phyloP scores from a whole-genome alignment of 805 yeast genomes.

The Teunomyces gatunensis region DNA sequence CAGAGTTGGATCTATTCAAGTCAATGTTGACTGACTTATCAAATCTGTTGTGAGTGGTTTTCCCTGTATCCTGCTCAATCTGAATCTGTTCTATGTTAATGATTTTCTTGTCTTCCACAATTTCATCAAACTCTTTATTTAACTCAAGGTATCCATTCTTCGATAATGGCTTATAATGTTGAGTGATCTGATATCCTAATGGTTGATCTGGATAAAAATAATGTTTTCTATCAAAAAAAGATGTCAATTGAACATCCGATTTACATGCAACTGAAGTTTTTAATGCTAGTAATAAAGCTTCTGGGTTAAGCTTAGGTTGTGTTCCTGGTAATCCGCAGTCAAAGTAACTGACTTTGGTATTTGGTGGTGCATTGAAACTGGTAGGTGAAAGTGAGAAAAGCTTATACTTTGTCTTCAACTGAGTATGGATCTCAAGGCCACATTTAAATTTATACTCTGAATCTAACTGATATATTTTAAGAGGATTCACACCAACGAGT shows the following conservation, averaged over 20 bases:
- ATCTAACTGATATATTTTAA: slow-evolving; percentile 11
- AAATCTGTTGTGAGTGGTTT: slow-evolving; percentile 54
- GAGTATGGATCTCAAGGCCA: slow-evolving; percentile 94
- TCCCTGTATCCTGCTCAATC: slow-evolving; percentile 93
- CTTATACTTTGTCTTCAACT: slow-evolving; percentile 68
- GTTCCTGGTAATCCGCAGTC: slow-evolving; percentile 93
- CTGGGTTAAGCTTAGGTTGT: slow-evolving; percentile 76
- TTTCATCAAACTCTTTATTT: slow-evolving; percentile 51
- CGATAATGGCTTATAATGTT: slow-evolving; percentile 79
- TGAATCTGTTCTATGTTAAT: slow-evolving; percentile 79
- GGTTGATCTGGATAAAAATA: slow-evolving; percentile 98
- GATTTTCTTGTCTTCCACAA: slow-evolving; percentile 37
- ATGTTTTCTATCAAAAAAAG: slow-evolving; percentile 89
- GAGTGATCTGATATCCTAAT: slow-evolving; percentile 92
- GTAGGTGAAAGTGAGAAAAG: slow-evolving; percentile 66
- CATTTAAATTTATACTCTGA: slow-evolving; percentile 52
- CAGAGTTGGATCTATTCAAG: slow-evolving; percentile 79
- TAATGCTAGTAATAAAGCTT: slow-evolving; percentile 68
- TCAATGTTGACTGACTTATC: slow-evolving; percentile 56
- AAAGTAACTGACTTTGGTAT: slow-evolving; percentile 67
- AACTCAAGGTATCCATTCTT: slow-evolving; percentile 58
- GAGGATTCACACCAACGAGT: background rate
- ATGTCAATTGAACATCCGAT: slow-evolving; percentile 50
- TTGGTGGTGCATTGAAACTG: slow-evolving; percentile 55
- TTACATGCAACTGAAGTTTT: slow-evolving; percentile 71